Base-by-base conservation (phyloP, 2,329 filamentous ascomycete genomes). In the Clonostachys rosea region DNA sequence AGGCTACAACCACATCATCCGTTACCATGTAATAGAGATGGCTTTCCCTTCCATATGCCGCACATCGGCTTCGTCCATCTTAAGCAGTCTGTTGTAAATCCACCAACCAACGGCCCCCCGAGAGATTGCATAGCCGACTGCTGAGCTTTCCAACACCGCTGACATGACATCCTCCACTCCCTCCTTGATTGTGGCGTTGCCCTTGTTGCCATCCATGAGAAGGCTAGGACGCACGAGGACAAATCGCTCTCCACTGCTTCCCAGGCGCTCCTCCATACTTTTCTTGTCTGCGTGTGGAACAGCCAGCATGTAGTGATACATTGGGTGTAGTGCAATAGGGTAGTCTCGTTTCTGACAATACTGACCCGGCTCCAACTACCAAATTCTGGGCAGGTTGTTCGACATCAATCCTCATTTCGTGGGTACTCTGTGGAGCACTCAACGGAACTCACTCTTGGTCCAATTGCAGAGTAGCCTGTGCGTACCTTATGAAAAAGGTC, bases 281-380 rank as follows among this genome's bases (percentile, higher is more conserved):
- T 56, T 59, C 62, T 79, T 80, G 52, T 79, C 76, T 8, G 46
- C 56, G 53, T 76, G 75, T 10, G 75, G 69, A 24, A 61, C 60
- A 34, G 54, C 52, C 5, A 78, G 58, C 37, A 71, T 46, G 43
- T 61, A 51, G 8, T 65, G 58, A 53, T 78, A 79, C 11, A 79
- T 49, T 1, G 73, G 74, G 4, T 62, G 40, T 51, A 73, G 59
- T 0, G 64, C 47, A 5, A 74, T 42, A 1, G 76, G 74, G 37
- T 73, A 58, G 50, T 78, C 75, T 1, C 67, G 55, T 2, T 59
- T 64, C 35, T 55, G 53, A 4, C 16, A 16, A 16, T 16, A 16
- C 16, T 16, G 16, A 10, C 24, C 24, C 24, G 24, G 24, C 24
- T 30, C 24, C 24, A 30, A 30, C 24, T 30, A 30, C 24, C 9